These are phyloP conservation scores for Xanthoconium purpureum DNA, from an alignment of 768 basidiomycete species.

Conservation along the genomic window DNA sequence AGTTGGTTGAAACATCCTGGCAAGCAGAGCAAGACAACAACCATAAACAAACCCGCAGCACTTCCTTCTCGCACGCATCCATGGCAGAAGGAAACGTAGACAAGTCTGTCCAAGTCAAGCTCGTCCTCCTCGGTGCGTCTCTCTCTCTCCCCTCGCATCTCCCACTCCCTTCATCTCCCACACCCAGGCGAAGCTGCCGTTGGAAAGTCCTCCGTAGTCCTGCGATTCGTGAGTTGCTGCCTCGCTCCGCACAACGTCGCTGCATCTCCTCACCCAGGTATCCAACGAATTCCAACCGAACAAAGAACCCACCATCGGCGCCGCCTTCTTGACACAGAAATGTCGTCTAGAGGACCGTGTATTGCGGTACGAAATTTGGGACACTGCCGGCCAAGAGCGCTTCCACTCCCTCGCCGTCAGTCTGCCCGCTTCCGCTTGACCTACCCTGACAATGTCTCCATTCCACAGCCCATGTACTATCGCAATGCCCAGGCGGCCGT, in stretches of 20 bases:
- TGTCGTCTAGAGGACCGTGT: slow-evolving; percentile 93
- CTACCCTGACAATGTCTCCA: slow-evolving; percentile 8
- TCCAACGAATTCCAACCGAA: slow-evolving; percentile 98
- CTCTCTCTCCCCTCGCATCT: background rate
- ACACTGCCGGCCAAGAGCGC: slow-evolving; percentile 92
- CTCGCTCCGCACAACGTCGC: background rate
- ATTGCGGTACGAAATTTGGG: slow-evolving; percentile 95
- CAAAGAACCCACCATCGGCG: slow-evolving; percentile 98
- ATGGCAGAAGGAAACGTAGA: slow-evolving; percentile 68
- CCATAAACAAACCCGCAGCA: slow-evolving; percentile 9
- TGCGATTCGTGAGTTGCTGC: slow-evolving; percentile 76
- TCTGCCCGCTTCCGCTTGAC: slow-evolving; percentile 14
- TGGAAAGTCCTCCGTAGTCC: slow-evolving; percentile 97
- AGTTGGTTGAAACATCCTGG: background rate
- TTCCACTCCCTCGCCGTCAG: slow-evolving; percentile 94
- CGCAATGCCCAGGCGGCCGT: slow-evolving; percentile 98
- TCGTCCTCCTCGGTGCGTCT: slow-evolving; percentile 85
- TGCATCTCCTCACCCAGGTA: slow-evolving; percentile 46
- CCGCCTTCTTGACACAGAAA: slow-evolving; percentile 93
- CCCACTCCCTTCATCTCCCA: background rate
- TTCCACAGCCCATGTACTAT: slow-evolving; percentile 90
- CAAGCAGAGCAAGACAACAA: slow-evolving; percentile 9
- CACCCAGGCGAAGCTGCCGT: slow-evolving; percentile 91
- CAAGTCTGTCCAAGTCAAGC: slow-evolving; percentile 96
- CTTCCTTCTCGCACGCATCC: slow-evolving; percentile 8